Conservation (phyloP, 2,329 filamentous ascomycete species). For the Diaporthe destruens region DNA sequence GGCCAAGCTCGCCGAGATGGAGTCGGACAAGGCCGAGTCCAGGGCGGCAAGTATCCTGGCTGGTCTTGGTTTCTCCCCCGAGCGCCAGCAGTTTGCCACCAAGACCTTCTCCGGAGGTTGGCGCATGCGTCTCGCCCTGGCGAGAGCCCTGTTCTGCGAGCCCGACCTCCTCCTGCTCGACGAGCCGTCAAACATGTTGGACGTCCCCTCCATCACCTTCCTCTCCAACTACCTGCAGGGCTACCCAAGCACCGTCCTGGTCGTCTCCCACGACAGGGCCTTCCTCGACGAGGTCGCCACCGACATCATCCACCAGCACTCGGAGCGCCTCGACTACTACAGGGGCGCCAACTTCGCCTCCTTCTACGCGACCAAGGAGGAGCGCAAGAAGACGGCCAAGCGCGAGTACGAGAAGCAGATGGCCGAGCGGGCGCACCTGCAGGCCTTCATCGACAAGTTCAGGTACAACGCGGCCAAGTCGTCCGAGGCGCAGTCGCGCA, state of each 20-base stretch:
- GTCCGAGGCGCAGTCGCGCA: constrained; percentile 96
- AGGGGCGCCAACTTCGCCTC: constrained; percentile 96
- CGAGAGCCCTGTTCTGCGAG: constrained; percentile 96
- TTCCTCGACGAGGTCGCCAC: constrained; percentile 99
- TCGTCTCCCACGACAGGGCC: constrained; percentile 98
- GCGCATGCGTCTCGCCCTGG: constrained; percentile 97
- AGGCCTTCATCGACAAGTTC: constrained; percentile 99
- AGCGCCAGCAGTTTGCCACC: constrained; percentile 91
- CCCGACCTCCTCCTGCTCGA: constrained; percentile 95
- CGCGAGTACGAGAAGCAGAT: constrained; percentile 99
- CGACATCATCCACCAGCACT: constrained; percentile 98
- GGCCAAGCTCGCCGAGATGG: constrained; percentile 94
- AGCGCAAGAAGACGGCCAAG: constrained; percentile 95
- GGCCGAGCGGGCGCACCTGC: constrained; percentile 90
- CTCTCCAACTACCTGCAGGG: constrained; percentile 93
- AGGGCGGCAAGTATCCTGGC: constrained; percentile 95
- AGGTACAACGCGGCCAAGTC: constrained; percentile 99
- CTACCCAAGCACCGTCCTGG: constrained; percentile 94
- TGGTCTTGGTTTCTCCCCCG: constrained; percentile 94
- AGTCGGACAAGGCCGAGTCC: constrained; percentile 97
- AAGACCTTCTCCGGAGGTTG: constrained; percentile 99
- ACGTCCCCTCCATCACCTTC: constrained; percentile 99
- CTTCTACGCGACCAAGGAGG: constrained; percentile 97
- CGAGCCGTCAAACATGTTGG: constrained; percentile 99
- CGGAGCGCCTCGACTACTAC: constrained; percentile 97